Evolutionary conservation across 352 stramenopile species (phyloP), one percentile per base, ranked within the genome.

Genomic region (Globisporangium cystogenes): DNA sequence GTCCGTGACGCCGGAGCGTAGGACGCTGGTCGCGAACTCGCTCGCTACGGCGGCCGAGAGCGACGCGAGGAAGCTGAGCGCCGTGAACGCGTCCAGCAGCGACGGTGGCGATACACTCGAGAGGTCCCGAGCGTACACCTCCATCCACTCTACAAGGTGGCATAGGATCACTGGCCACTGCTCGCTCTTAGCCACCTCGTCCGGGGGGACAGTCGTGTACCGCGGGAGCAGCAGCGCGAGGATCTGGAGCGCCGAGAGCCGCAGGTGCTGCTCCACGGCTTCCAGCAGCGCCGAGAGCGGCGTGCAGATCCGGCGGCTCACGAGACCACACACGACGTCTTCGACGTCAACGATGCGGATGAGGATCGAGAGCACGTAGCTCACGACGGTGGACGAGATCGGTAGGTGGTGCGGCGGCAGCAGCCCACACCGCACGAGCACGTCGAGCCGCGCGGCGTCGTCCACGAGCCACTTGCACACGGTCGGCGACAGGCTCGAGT

Each of bases 121-220:
- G 21, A 65, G 68, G 15, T 90, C 79, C 23, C 72, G 64, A 4
- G 65, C 68, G 27, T 78, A 87, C 11, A 90, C 67, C 31, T 87
- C 72, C 70, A 90, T 86, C 79, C 79, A 90, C 54, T 90, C 79
- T 18, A 79, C 62, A n/a, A 87, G 46, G 35, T 86, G 62, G 8
- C 64, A 43, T 8, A 87, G 55, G 2, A 90, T 57, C 7, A 20
- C 26, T 1, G 57, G 48, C 79, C 78, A 89, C 10, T 62, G 46
- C 20, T 86, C 74, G 18, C 48, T 57, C 3, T 5, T 6, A 11
- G 26, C 16, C 26, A 11, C 10, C 8, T 35, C 21, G n/a, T 16
- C 16, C 5, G 8, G 10, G n/a, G 3, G 12, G 31, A 16, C 18
- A 3, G 4, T 20, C 0, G 23, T 7, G 39, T 58, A 65, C 1